phyloP scores from a whole-genome alignment of 768 basidiomycete genomes.

The Naganishia onofrii region DNA sequence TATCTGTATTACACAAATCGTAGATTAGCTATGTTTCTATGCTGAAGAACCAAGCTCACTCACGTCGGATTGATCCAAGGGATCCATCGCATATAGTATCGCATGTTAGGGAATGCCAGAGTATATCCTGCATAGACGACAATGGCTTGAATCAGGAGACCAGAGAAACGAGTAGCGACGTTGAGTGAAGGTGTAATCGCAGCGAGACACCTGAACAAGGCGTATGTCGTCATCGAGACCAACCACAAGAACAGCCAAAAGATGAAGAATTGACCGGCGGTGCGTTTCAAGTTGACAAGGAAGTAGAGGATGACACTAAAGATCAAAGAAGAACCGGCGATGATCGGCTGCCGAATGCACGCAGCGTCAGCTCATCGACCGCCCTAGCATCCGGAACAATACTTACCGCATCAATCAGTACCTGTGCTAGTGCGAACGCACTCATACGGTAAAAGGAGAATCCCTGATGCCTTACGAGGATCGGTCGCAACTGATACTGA shows the following conservation, averaged over 20 bases:
- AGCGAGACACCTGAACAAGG: conserved; percentile 67
- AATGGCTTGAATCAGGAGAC: conserved; percentile 74
- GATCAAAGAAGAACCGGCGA: conserved; percentile 44
- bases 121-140: conserved; percentile 59
- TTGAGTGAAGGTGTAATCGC: conserved; percentile 57
- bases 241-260: conserved; percentile 58
- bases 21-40: no score
- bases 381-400: no score
- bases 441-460: conserved; percentile 55
- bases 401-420: conserved; percentile 48
- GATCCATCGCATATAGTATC: conserved; percentile 81
- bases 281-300: conserved; percentile 53
- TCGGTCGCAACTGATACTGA: conserved; percentile 77
- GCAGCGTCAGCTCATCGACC: not conserved
- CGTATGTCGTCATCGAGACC: conserved; percentile 71
- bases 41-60: not conserved
- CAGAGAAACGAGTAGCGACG: conserved; percentile 62
- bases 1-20: no score
- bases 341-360: conserved; percentile 47
- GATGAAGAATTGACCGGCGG: conserved; percentile 54
- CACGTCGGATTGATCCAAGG: conserved; percentile 68
- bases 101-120: conserved; percentile 36
- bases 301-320: conserved; percentile 52
- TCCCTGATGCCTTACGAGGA: conserved; percentile 55
- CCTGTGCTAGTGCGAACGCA: conserved; percentile 52